These are phyloP conservation scores for Fraxinus sp. DNA, from an alignment of 305 asterid species.

Conservation along the genomic window DNA sequence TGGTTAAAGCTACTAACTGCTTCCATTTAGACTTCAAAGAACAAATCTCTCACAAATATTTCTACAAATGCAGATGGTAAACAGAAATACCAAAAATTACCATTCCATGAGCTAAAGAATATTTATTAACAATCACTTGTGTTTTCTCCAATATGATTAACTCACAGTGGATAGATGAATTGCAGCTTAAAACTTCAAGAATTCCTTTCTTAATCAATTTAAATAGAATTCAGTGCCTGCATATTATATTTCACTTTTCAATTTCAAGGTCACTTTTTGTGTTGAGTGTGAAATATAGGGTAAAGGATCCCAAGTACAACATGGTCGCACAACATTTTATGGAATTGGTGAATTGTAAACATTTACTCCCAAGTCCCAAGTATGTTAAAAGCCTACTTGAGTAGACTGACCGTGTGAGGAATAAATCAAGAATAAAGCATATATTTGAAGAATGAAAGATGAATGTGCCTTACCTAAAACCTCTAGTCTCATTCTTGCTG, in stretches of 20 bases:
- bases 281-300: neutral
- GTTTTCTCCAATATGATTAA: neutral
- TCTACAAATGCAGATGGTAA: neutral
- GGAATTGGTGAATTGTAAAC: neutral
- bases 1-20: neutral
- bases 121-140: neutral
- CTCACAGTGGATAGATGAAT: neutral
- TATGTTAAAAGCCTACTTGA: neutral
- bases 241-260: neutral
- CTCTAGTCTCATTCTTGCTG: constrained; percentile 78
- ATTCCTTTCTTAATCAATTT: neutral
- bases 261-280: neutral
- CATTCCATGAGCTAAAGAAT: neutral
- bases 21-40: neutral
- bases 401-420: neutral
- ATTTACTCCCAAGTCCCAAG: neutral
- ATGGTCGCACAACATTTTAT: neutral
- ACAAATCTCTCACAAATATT: neutral
- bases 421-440: constrained; percentile 17
- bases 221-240: constrained; percentile 1
- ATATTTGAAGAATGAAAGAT: constrained; percentile 13
- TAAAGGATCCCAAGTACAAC: neutral
- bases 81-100: neutral
- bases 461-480: constrained; percentile 59
- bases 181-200: neutral